Evolutionary conservation across 768 basidiomycete genomes (phyloP), one percentile per base, ranked within the genome.

Genomic region (Holtermannia corniformis): DNA sequence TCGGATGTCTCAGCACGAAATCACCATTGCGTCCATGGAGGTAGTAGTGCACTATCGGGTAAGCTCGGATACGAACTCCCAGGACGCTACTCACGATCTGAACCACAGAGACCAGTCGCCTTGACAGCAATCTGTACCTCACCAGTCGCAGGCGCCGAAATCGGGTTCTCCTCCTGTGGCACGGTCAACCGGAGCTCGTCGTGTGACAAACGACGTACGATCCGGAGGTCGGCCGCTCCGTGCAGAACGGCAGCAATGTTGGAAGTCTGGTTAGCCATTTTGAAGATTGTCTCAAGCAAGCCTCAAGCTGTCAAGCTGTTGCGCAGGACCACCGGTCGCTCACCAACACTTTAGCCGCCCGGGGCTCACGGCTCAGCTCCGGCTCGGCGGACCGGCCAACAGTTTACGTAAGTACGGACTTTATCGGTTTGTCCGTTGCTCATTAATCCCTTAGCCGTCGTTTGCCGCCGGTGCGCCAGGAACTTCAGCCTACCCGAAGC

Each of bases 61-160:
- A 41, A 12, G 44, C 23, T 41, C 12, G 44, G 19, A 48, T 27
- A 37, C 37, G 12, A 25, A 14, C 24, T 2, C 1, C 19, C 3
- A 12, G 40, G 12, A 13, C 23, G 54, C 44, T 5, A 63, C 73
- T 60, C 56, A 75, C 73, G 64, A 58, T 75, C 74, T 16, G 70
- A 72, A 2, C 92, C 92, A 64, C 92, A 97, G 49, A 97, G 81
- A 55, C 93, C 93, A 3, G 92, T 96, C 41, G 86, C 76, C 51
- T 78, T 76, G 57, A 93, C 77, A 54, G 80, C 78, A 68, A 97
- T 82, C 75, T 91, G 87, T 42, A 81, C 88, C 26, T 88, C 80
- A 61, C 82, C 82, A 21, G 78, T 73, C 19, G 77, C 76, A 21
- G 91, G 92, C 0, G 83, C 79, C 77, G 82, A 83, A 58, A 85